Evolutionary conservation across 352 stramenopile genomes (phyloP), one percentile per base, ranked within the genome.

Genomic region (Globisporangium parvum): DNA sequence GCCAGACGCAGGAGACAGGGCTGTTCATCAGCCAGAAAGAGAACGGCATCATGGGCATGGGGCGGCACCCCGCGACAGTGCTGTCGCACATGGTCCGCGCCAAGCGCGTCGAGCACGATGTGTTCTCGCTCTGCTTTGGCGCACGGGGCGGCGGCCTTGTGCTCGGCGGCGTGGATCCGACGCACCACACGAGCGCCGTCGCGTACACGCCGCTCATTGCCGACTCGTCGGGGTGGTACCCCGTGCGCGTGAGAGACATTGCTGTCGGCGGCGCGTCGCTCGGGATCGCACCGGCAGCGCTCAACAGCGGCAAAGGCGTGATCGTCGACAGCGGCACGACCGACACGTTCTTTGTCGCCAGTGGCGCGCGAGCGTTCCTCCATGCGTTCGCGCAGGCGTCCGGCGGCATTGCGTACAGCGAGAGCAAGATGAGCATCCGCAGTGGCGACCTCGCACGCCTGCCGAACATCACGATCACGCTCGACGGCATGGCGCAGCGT

Each of bases 21-120:
- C 64, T 93, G 3, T 94, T 94, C 53, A 82, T 94, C 57, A 87
- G 75, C 0, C 87, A 96, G 50, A 86, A 90, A 33, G 85, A 91
- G 60, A 93, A 96, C 57, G 87, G 87, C 2, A 96, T 96, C 57
- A 96, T 96, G 82, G 87, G 87, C 5, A 67, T 96, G 31, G 82
- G 82, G 2, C 79, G 78, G 9, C 68, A 90, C 52, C 62, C 64
- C 17, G 64, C 72, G 11, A 93, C 83, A 1, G 57, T 95, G 37
- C 66, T 94, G 63, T 69, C 81, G 20, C 76, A 90, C 52, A 77
- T 96, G 69, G 56, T 92, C 23, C 60, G 58, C 40, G 71, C 73
- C 20, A 73, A 76, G 10, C 70, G 72, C 8, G 28, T 91, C 33
- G 63, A 73, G 23, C 70, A 87, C 15, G 71, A 91, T 39, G 53